These are phyloP conservation scores for Linum tenue DNA, from an alignment of 345 rosid species.

Conservation along the genomic window DNA sequence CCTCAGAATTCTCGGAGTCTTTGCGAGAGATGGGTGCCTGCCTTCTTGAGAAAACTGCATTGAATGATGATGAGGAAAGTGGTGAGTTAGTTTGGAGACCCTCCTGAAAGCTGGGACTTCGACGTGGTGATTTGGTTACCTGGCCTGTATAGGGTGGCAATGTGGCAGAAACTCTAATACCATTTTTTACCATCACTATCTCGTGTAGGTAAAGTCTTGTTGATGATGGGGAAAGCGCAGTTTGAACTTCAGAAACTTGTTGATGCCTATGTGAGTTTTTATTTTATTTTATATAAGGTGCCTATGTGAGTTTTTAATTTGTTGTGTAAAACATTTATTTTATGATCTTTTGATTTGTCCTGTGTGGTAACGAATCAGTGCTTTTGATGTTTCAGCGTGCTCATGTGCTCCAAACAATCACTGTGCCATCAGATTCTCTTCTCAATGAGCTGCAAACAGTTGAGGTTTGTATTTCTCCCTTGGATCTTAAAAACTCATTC, in stretches of 20 bases:
- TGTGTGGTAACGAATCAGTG: not conserved
- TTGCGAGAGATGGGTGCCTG: constrained; percentile 10
- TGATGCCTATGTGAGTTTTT: constrained; percentile 7
- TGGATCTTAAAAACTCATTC: not conserved
- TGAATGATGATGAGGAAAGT: constrained; percentile 11
- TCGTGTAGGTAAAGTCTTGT: not conserved
- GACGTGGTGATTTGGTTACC: not conserved
- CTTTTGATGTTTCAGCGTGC: not conserved
- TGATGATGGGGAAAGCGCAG: constrained; percentile 11
- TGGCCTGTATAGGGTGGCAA: not conserved
- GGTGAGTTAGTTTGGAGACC: not conserved
- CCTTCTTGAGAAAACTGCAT: constrained; percentile 11
- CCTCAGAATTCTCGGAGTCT: constrained; percentile 7
- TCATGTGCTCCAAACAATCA: constrained; percentile 5
- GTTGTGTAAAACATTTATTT: too few relatives aligned
- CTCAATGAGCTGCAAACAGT: constrained; percentile 9
- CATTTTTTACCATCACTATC: not conserved
- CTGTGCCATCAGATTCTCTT: constrained; percentile 9
- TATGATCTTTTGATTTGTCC: not conserved
- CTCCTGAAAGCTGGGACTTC: not conserved
- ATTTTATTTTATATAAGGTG: not conserved
- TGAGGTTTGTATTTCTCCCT: not conserved
- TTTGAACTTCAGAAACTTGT: constrained; percentile 12
- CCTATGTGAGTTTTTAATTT: not conserved
- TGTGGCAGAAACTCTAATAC: too few relatives aligned